phyloP scores from a whole-genome alignment of 257 asterid species.

The Coffea canephora region DNA sequence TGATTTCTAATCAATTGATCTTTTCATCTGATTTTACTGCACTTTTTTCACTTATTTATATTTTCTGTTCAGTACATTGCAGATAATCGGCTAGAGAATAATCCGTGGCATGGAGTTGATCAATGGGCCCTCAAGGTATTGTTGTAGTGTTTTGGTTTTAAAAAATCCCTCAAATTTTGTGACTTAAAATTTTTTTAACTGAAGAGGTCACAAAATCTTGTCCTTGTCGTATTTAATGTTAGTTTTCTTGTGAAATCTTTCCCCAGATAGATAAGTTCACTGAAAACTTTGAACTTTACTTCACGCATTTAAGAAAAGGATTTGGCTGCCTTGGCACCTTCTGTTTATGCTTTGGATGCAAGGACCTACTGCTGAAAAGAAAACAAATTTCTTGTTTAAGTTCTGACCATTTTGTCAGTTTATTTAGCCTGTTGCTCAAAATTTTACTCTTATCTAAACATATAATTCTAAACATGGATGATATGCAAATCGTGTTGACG shows the following conservation, averaged over 20 bases:
- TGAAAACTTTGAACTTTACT: background rate
- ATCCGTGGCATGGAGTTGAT: slow-evolving; percentile 83
- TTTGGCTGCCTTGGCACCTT: background rate
- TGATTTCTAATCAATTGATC: background rate
- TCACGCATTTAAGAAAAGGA: background rate
- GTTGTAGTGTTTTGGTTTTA: slow-evolving; percentile 1
- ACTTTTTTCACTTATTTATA: slow-evolving; percentile 8
- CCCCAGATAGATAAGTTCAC: background rate
- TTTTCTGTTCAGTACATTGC: slow-evolving; percentile 67
- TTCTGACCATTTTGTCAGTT: background rate
- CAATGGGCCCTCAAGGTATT: slow-evolving; percentile 81
- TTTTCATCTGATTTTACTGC: background rate
- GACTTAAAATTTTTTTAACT: no score
- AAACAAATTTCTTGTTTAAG: background rate
- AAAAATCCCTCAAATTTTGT: background rate
- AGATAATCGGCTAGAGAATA: slow-evolving; percentile 68
- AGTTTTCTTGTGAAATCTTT: background rate
- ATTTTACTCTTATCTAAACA: background rate
- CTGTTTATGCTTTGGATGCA: background rate
- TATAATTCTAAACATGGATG: background rate
- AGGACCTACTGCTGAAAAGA: background rate
- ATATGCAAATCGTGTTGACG: background rate
- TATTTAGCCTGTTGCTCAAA: background rate
- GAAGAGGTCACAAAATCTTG: background rate
- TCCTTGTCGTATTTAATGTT: background rate